Conservation (phyloP, 2,329 filamentous ascomycete genomes). For the Leptodontidium sp. region DNA sequence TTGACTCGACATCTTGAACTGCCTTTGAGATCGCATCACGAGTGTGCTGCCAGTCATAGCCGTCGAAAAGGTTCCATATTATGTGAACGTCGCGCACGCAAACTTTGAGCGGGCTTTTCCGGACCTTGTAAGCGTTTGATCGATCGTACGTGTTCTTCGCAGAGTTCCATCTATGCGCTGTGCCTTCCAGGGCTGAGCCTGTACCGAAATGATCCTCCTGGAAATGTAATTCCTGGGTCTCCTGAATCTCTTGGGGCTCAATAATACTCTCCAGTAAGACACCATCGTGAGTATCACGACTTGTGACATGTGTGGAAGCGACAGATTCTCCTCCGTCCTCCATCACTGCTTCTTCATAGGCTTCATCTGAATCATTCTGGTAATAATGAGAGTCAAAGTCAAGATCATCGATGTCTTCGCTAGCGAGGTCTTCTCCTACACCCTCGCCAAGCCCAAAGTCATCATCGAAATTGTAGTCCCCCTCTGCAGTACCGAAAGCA, state of each 20-base stretch:
- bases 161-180: constrained; percentile 83
- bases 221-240: constrained; percentile 71
- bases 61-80: constrained; percentile 98
- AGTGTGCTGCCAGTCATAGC: constrained; percentile 94
- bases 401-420: constrained; percentile 51
- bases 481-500: constrained; percentile 72
- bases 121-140: constrained; percentile 66
- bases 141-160: constrained; percentile 76
- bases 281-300: constrained; percentile 54
- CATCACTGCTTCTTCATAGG: constrained; percentile 47
- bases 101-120: constrained; percentile 76
- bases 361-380: constrained; percentile 48
- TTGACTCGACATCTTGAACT: constrained; percentile 85
- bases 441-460: constrained; percentile 63
- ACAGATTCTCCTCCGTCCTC: constrained; percentile 42
- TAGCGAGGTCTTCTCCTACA: constrained; percentile 54
- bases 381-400: constrained; percentile 58
- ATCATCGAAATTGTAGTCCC: constrained; percentile 69
- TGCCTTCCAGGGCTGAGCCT: constrained; percentile 66
- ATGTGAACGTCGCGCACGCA: constrained; percentile 87
- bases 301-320: constrained; percentile 43
- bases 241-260: constrained; percentile 49
- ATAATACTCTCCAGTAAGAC: constrained; percentile 54
- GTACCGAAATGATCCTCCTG: constrained; percentile 80
- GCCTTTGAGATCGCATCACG: constrained; percentile 86